Evolutionary conservation across 2,329 filamentous ascomycete genomes (phyloP).

Genomic region (Akanthomyces lecanii): DNA sequence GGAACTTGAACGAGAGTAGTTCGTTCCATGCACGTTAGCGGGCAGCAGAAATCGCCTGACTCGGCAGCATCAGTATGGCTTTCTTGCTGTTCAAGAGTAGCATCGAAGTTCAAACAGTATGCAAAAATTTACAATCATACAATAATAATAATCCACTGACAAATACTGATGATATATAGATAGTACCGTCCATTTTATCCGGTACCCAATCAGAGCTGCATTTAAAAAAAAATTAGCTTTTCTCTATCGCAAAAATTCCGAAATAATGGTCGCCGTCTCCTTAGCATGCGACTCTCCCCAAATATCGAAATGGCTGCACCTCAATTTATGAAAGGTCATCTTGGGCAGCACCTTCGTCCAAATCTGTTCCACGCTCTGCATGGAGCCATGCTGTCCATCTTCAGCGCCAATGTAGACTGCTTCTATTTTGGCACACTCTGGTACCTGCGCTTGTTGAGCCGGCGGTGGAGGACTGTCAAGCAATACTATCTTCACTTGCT

Average conservation of each 20-base stretch:
- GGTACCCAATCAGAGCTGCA: too few relatives aligned
- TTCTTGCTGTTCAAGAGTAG: too few relatives aligned
- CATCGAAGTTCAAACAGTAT: too few relatives aligned
- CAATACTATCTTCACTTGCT: not conserved
- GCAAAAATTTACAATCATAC: too few relatives aligned
- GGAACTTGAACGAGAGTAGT: not conserved
- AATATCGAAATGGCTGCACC: not conserved
- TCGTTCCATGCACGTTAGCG: not conserved
- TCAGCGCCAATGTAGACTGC: not conserved
- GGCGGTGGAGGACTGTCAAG: too few relatives aligned
- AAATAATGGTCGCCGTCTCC: not conserved
- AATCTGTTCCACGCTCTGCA: not conserved
- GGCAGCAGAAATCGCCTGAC: not conserved
- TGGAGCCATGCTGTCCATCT: not conserved
- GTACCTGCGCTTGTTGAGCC: too few relatives aligned
- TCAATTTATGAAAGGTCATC: not conserved
- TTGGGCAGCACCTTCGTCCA: not conserved
- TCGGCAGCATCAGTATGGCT: not conserved
- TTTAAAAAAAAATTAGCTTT: too few relatives aligned
- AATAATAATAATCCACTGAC: too few relatives aligned
- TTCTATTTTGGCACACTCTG: not conserved
- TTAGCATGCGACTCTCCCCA: not conserved
- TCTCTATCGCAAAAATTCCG: too few relatives aligned
- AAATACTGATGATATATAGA: too few relatives aligned
- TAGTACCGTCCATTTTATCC: too few relatives aligned